phyloP scores from a whole-genome alignment of 352 stramenopile genomes.

The Pythium phragmitis region DNA sequence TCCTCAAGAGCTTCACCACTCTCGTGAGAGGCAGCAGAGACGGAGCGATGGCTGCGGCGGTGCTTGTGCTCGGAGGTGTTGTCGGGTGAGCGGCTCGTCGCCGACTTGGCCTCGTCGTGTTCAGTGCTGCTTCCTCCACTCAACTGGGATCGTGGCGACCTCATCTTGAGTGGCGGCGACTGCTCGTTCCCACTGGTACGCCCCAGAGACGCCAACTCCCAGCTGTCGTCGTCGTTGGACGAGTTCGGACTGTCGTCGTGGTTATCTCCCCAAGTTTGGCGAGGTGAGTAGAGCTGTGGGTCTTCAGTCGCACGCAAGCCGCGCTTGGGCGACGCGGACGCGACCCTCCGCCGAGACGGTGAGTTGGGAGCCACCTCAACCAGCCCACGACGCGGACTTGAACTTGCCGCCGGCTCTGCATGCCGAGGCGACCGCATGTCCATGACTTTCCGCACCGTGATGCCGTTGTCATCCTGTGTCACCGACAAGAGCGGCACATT shows the following conservation, averaged over 20 bases:
- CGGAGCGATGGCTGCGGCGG: slow-evolving; percentile 5
- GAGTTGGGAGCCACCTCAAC: neutral
- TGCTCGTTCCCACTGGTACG: neutral
- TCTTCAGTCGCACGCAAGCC: neutral
- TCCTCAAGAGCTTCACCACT: slow-evolving; percentile 1
- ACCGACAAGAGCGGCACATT: slow-evolving; percentile 57
- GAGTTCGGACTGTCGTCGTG: slow-evolving; percentile 17
- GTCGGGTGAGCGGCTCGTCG: neutral
- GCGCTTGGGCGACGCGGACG: slow-evolving; percentile 7
- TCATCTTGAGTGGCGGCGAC: neutral
- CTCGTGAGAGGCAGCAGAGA: slow-evolving; percentile 13
- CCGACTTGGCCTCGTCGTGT: neutral
- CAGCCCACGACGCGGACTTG: neutral
- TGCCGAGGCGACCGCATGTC: slow-evolving; percentile 43
- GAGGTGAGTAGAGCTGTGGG: neutral
- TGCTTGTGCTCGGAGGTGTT: neutral
- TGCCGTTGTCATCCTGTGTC: slow-evolving; percentile 33
- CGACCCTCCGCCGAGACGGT: neutral
- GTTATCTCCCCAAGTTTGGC: neutral
- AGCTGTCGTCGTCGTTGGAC: slow-evolving; percentile 21
- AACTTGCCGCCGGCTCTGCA: neutral
- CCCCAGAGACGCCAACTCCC: slow-evolving; percentile 18
- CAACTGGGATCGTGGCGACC: slow-evolving; percentile 5
- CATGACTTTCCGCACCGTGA: slow-evolving; percentile 56
- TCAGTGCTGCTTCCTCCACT: slow-evolving; percentile 1